Conservation (phyloP, 768 basidiomycete genomes). For the Pleurotus sapidus region DNA sequence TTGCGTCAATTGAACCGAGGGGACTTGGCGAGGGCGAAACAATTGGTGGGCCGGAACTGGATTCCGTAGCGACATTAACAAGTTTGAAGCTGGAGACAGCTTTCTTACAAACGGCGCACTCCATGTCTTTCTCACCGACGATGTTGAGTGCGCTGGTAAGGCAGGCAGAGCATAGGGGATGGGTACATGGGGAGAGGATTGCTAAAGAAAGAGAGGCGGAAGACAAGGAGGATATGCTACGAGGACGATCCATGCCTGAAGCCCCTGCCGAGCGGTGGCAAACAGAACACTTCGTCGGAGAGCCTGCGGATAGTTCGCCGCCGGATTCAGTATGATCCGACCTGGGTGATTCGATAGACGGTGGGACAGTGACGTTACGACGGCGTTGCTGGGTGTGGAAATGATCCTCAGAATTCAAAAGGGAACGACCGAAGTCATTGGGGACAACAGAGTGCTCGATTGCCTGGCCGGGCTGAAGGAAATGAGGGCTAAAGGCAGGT, state of each 20-base stretch:
- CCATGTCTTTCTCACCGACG: constrained; percentile 86
- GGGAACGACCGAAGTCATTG: background rate
- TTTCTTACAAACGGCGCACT: constrained; percentile 75
- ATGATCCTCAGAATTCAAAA: constrained; percentile 36
- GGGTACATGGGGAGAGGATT: constrained; percentile 70
- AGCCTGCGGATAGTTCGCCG: background rate
- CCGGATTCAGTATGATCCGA: constrained; percentile 1
- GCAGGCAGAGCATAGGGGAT: constrained; percentile 77
- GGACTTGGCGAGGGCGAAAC: constrained; percentile 12
- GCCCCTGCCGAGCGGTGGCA: constrained; percentile 8
- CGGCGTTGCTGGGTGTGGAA: constrained; percentile 32
- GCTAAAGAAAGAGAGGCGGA: constrained; percentile 42
- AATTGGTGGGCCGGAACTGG: background rate
- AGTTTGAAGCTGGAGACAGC: constrained; percentile 66
- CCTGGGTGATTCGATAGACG: constrained; percentile 11
- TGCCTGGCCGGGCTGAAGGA: background rate
- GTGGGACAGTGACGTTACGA: constrained; percentile 3
- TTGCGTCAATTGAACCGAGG: constrained; percentile 8
- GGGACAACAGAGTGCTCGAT: background rate
- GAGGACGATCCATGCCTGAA: constrained; percentile 36
- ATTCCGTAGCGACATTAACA: background rate
- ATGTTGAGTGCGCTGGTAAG: constrained; percentile 86
- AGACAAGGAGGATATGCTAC: constrained; percentile 45
- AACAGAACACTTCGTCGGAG: constrained; percentile 11
- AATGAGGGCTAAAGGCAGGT: background rate